Conservation (phyloP, 768 basidiomycete genomes). For the Hericium coralloides region DNA sequence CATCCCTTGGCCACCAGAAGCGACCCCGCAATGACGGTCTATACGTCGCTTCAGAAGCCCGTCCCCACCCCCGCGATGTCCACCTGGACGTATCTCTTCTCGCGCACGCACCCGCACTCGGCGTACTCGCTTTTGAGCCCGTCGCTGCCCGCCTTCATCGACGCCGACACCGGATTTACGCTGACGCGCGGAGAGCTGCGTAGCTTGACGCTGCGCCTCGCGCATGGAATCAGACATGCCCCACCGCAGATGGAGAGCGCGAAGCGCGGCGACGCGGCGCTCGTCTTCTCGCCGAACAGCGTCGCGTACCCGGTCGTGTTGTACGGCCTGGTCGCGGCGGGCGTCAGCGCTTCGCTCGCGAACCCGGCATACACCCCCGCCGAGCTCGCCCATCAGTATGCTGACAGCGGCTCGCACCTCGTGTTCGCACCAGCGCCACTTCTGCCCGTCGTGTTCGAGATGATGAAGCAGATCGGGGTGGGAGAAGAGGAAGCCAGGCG, state of each 20-base stretch:
- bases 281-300: slow-evolving; percentile 65
- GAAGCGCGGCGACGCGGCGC: slow-evolving; percentile 43
- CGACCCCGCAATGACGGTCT: not conserved
- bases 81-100: slow-evolving; percentile 9
- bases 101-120: slow-evolving; percentile 1
- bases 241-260: slow-evolving; percentile 15
- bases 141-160: slow-evolving; percentile 47
- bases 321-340: slow-evolving; percentile 47
- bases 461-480: slow-evolving; percentile 44
- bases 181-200: slow-evolving; percentile 49
- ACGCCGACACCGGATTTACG: slow-evolving; percentile 47
- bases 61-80: not conserved
- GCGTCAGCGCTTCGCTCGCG: slow-evolving; percentile 59
- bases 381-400: slow-evolving; percentile 68
- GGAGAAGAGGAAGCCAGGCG: slow-evolving; percentile 37
- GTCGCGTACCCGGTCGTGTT: slow-evolving; percentile 45
- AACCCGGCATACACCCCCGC: slow-evolving; percentile 61
- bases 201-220: slow-evolving; percentile 46
- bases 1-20: too few relatives aligned
- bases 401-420: slow-evolving; percentile 53
- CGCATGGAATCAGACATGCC: slow-evolving; percentile 39
- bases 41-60: not conserved
- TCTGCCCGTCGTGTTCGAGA: slow-evolving; percentile 42
- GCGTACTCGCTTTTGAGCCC: not conserved
- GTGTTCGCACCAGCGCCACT: slow-evolving; percentile 61